Percentiles rank a stretch among this genome's conserved stretches.
phyloP scores from a whole-genome alignment of 352 stramenopile genomes.

The Thalassiosira mediterranea region DNA sequence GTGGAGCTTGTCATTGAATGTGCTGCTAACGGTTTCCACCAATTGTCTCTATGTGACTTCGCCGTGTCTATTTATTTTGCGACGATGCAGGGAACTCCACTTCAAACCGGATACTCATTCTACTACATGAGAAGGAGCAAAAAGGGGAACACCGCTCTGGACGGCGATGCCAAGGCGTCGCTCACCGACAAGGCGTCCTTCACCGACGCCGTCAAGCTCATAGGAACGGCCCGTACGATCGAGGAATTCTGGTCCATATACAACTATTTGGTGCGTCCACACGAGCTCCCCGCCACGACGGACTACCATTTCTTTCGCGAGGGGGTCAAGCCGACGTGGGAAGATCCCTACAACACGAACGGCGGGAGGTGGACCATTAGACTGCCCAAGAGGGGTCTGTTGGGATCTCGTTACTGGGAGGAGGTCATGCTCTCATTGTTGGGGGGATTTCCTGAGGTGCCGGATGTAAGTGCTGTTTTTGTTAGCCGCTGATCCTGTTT shows the following conservation, averaged over 20 bases:
- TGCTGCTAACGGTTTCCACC: too few species aligned
- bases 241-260: conserved; percentile 97
- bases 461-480: too few species aligned
- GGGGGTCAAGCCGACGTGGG: conserved; percentile 96
- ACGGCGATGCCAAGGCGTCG: conserved; percentile 2
- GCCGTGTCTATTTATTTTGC: too few species aligned
- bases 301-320: conserved; percentile 98
- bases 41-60: too few species aligned
- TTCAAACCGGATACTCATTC: conserved; percentile 56
- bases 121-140: conserved; percentile 64
- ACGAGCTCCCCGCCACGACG: conserved; percentile 90
- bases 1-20: too few species aligned
- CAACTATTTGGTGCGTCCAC: conserved; percentile 85
- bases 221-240: conserved; percentile 91
- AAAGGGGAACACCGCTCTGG: conserved; percentile 14
- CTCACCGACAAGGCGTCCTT: conserved; percentile 12
- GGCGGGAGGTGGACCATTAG: conserved; percentile 97
- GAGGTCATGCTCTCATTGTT: conserved; percentile 95
- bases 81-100: conserved; percentile 47
- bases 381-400: conserved; percentile 85
- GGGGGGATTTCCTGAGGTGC: conserved; percentile 89
- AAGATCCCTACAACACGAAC: conserved; percentile 92
- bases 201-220: conserved; percentile 60
- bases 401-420: conserved; percentile 92
- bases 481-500: too few species aligned